Conservation (phyloP, 108 stramenopile genomes). For the Mediolabrus comicus region DNA sequence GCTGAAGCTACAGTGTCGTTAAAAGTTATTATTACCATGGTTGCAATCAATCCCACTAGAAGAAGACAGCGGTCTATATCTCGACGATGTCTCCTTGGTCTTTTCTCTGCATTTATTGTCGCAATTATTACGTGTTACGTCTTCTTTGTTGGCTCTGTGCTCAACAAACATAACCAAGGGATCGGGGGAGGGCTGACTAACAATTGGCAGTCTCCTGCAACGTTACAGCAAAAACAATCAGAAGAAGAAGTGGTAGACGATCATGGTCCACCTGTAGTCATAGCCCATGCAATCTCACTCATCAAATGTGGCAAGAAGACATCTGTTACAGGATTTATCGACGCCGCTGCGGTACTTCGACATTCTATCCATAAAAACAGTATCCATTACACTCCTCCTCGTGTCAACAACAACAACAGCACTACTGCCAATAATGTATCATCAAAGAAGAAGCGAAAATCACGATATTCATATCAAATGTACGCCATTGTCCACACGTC, state of each 20-base stretch:
- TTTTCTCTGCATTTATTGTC: background rate
- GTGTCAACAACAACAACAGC: background rate
- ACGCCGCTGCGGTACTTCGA: constrained; percentile 64
- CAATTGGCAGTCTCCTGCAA: background rate
- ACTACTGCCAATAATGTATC: background rate
- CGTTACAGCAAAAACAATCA: background rate
- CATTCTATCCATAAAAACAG: constrained; percentile 67
- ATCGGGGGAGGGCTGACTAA: background rate
- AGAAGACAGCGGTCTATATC: background rate
- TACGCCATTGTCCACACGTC: constrained; percentile 68
- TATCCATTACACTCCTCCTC: constrained; percentile 11
- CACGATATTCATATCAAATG: constrained; percentile 59
- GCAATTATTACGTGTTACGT: background rate
- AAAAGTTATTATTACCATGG: background rate
- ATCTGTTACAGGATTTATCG: constrained; percentile 47
- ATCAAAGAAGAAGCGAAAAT: constrained; percentile 19
- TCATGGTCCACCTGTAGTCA: constrained; percentile 1
- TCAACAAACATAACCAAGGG: background rate
- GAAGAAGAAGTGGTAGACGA: background rate
- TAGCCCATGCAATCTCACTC: constrained; percentile 71
- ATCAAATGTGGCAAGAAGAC: constrained; percentile 63
- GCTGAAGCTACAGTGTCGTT: no score
- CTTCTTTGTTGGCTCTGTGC: background rate
- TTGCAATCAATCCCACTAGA: background rate
- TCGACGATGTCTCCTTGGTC: background rate